Evolutionary conservation across 179 eudicot species (phyloP).

Genomic region (Monotropa hypopitys): DNA sequence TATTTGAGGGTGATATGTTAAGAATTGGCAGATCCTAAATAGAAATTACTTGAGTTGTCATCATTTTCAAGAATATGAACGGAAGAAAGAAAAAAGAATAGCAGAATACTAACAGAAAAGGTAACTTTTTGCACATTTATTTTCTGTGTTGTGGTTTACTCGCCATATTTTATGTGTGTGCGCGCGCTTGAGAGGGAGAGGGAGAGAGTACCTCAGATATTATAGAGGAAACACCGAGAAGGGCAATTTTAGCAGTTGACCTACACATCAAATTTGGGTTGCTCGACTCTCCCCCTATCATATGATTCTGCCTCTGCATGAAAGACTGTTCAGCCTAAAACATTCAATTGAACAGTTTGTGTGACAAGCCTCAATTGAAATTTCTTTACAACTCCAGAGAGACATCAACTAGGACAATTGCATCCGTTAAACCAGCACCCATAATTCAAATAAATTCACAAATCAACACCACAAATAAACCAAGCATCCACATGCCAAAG

Average conservation of each 20-base stretch:
- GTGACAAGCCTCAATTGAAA: slow-evolving; percentile 10
- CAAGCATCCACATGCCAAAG: background rate
- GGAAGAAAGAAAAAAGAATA: slow-evolving; percentile 12
- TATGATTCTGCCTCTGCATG: slow-evolving; percentile 18
- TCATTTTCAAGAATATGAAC: slow-evolving; percentile 23
- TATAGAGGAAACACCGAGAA: slow-evolving; percentile 42
- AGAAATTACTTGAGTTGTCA: slow-evolving; percentile 30
- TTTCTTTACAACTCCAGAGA: background rate
- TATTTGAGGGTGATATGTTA: slow-evolving; percentile 25
- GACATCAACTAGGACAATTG: background rate
- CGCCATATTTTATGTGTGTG: background rate
- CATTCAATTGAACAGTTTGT: slow-evolving; percentile 18
- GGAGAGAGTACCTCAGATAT: slow-evolving; percentile 29
- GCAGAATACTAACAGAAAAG: slow-evolving; percentile 7
- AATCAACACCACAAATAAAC: background rate
- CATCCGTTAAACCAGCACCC: background rate
- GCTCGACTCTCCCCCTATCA: slow-evolving; percentile 14
- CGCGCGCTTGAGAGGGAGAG: background rate
- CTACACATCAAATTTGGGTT: slow-evolving; percentile 30
- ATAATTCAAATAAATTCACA: background rate
- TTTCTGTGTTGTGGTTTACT: background rate
- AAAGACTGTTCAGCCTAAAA: slow-evolving; percentile 39
- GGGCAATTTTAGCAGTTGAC: slow-evolving; percentile 51
- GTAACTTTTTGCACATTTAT: background rate
- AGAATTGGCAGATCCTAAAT: slow-evolving; percentile 52